Evolutionary conservation across 768 basidiomycete genomes (phyloP), one percentile per base, ranked within the genome.

Genomic region (Lentinula sp.): DNA sequence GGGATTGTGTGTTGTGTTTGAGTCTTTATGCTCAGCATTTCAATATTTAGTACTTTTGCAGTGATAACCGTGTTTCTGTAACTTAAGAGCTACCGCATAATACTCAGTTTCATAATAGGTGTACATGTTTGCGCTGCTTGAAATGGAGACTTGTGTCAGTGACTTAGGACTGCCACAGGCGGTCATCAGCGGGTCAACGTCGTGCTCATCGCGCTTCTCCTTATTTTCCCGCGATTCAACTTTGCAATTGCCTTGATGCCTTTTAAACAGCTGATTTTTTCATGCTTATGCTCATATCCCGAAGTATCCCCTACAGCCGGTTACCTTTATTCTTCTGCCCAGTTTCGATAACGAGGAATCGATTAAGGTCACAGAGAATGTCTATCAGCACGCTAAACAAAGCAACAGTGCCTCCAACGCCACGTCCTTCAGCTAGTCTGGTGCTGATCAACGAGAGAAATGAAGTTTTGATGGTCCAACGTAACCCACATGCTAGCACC

Each of bases 381-480:
- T 37, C n/a, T 41, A 55, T 4, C 10, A 36, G 37, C 12, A n/a
- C 35, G 18, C 13, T 4, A 33, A 45, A 57, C 36, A 9, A 33
- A 48, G 57, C 33, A 51, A 41, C 61, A 42, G 42, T 53, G 12
- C 42, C 64, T 57, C 23, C 67, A 6, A 60, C 60, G 46, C 87
- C 85, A 39, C 80, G 86, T 5, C 84, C 77, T 2, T 91, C 89
- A 52, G 86, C 88, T 0, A 89, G 86, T 66, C 71, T 89, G 50
- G 76, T 90, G 46, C 73, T 90, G 9, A 74, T 90, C 16, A 90
- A 90, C 67, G 69, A 76, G 41, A 78, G 77, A 28, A 89, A 90
- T 68, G 87, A 90, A 67, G 73, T 90, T 3, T 73, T 91, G 36
- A 75, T 91, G 16, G 88, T 91, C 2, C 87, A 88, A 39, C 75